phyloP scores from a whole-genome alignment of 2,329 filamentous ascomycete genomes.

The Cladophialophora psammophila region DNA sequence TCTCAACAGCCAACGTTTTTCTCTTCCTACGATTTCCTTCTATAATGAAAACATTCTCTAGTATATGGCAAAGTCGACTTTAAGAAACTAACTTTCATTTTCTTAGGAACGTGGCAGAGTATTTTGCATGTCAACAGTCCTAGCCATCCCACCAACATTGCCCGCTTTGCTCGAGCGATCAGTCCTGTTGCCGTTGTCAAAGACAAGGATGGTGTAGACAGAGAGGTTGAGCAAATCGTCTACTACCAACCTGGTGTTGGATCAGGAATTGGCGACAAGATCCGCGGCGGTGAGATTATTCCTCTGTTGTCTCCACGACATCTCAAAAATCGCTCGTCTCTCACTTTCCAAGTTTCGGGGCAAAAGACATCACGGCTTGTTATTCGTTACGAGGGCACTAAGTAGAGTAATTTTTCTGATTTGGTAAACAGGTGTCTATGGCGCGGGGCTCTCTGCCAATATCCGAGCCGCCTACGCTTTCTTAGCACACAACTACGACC shows the following conservation, averaged over 20 bases:
- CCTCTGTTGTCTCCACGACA: not conserved
- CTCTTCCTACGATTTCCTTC: not conserved
- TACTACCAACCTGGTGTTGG: constrained; percentile 52
- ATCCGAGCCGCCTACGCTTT: constrained; percentile 41
- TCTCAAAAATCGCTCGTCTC: not conserved
- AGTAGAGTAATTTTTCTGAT: not conserved
- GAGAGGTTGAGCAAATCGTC: constrained; percentile 46
- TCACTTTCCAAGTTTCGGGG: not conserved
- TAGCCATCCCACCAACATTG: constrained; percentile 44
- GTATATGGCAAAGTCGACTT: not conserved
- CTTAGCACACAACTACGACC: constrained; percentile 45
- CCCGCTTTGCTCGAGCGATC: constrained; percentile 42
- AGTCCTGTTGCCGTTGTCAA: constrained; percentile 40
- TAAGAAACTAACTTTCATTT: constrained; percentile 9
- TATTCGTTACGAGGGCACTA: not conserved
- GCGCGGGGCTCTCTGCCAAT: constrained; percentile 35
- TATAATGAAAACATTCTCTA: not conserved
- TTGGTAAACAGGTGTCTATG: constrained; percentile 28
- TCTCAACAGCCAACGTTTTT: not conserved
- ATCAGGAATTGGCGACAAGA: constrained; percentile 37
- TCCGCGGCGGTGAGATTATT: constrained; percentile 31
- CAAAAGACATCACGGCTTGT: not conserved
- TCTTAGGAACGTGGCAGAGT: constrained; percentile 44
- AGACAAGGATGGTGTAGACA: constrained; percentile 37
- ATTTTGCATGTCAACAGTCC: constrained; percentile 39